Base-by-base conservation (phyloP, 352 stramenopile genomes). In the Aphanomyces astaci region DNA sequence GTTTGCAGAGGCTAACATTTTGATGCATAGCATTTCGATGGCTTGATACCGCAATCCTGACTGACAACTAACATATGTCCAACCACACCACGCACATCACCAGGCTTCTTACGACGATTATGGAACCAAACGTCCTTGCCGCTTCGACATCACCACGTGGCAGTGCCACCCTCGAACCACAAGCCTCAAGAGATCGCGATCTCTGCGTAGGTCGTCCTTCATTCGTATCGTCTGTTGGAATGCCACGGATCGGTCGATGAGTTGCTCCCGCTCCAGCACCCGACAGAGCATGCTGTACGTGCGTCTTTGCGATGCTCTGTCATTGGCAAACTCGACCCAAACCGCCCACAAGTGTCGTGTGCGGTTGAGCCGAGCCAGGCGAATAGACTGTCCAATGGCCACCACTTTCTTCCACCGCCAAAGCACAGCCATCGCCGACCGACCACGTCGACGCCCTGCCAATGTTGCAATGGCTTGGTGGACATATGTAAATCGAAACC, bases 401-500 rank as follows among this genome's bases (percentile, higher is more conserved):
- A 65, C 22, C 3, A 22, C 17, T 9, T 52, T 31, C 22, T 68
- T 57, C 48, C 48, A 57, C 39, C 60, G 48, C 22, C 10, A n/a
- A 22, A 66, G 4, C 5, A 17, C 22, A 17, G 39, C 15, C 19
- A 17, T 15, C 22, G 25, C n/a, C 28, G 9, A 25, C 13, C 36
- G 10, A 4, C n/a, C 10, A 0, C 15, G 27, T 4, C 28, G 24
- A 17, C 62, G 62, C 46, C 19, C 5, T n/a, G 13, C 27, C n/a
- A 68, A 43, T 11, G 13, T 32, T 28, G 39, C 5, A 7, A 30
- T 52, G 5, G 45, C 62, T 60, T 68, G 62, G 3, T 15, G 40
- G 27, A 68, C 33, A 33, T 40, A 68, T 5, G 62, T 68, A 27
- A 60, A 33, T 17, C 39, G 17, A n/a, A 60, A 36, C 62, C 62